Percentiles rank a stretch among this genome's conserved stretches.
Evolutionary conservation across 2,329 filamentous ascomycete species (phyloP).

Genomic region (Exophiala oligosperma): DNA sequence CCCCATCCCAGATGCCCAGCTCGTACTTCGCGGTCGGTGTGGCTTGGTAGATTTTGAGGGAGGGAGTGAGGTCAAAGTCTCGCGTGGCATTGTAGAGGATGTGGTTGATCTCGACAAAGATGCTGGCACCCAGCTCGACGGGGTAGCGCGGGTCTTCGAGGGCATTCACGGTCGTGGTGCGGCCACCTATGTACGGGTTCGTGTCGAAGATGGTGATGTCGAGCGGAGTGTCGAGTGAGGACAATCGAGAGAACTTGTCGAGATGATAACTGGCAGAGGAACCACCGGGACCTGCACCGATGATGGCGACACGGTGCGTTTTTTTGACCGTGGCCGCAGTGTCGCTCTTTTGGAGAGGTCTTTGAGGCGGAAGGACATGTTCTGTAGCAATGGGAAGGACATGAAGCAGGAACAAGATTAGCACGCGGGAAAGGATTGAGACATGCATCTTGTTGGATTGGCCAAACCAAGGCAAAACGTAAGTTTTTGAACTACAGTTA

Average conservation of each 20-base stretch:
- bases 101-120: constrained; percentile 82
- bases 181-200: constrained; percentile 74
- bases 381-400: constrained; percentile 4
- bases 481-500: neutral
- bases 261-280: constrained; percentile 85
- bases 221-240: constrained; percentile 55
- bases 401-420: neutral
- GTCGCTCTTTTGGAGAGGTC: constrained; percentile 4
- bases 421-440: neutral
- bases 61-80: constrained; percentile 67
- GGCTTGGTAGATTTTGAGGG: constrained; percentile 50
- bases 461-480: neutral
- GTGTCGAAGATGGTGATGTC: constrained; percentile 90
- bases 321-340: neutral
- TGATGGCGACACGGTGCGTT: constrained; percentile 27
- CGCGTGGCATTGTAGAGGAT: constrained; percentile 75
- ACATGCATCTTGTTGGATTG: constrained; percentile 8
- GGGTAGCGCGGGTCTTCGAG: constrained; percentile 67
- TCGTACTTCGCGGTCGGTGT: constrained; percentile 48
- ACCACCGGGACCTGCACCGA: constrained; percentile 82
- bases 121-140: constrained; percentile 85
- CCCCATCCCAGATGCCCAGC: constrained; percentile 83
- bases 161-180: constrained; percentile 79
- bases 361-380: neutral
- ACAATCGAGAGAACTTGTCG: constrained; percentile 64